Evolutionary conservation across 179 eudicot species (phyloP), one percentile per base, ranked within the genome.

Genomic region (Drosera spatulata): DNA sequence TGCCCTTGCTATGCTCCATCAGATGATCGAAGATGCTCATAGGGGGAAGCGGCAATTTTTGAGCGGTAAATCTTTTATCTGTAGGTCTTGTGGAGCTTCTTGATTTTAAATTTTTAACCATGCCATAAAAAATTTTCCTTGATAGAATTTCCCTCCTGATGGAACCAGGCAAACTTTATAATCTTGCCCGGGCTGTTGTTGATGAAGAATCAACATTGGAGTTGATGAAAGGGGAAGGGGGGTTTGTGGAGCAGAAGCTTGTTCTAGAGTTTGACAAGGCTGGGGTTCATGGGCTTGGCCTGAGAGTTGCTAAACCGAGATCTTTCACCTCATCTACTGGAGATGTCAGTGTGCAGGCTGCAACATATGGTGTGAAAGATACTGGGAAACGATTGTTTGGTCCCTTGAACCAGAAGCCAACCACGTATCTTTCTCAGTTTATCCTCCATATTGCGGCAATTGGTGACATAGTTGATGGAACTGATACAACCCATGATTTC

Each of bases 1-100:
- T 40, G 95, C 99, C 65, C 94, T 93, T 60, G 85, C 80, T 59
- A 75, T 93, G 88, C 68, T 93, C 53, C 95, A 85, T 76, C 99
- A 93, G 66, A 90, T 93, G 97, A 80, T 93, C 80, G 97, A 93
- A 70, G 99, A 93, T 86, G 99, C 99, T 78, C 93, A 90, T 71
- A 76, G 67, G 86, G 99, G 95, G 56, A 93, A 93, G 74, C 80
- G 97, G 14, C 99, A 93, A 71, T 93, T 93, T 84, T 82, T 93
- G 56, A 93, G 95, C 69, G 99, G 99, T 90, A 74, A 41, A 39
- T 37, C 41, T 44, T 3, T 4, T 52, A 47, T 7, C 11, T 48
- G 10, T 42, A 55, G 10, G 38, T 44, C 10, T 33, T 9, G 10
- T 60, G 49, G 39, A 2, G 12, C 3, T 59, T 42, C 43, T 59